These are phyloP conservation scores for Tetrapisispora arboricola DNA, from an alignment of 805 yeast species.

Conservation along the genomic window DNA sequence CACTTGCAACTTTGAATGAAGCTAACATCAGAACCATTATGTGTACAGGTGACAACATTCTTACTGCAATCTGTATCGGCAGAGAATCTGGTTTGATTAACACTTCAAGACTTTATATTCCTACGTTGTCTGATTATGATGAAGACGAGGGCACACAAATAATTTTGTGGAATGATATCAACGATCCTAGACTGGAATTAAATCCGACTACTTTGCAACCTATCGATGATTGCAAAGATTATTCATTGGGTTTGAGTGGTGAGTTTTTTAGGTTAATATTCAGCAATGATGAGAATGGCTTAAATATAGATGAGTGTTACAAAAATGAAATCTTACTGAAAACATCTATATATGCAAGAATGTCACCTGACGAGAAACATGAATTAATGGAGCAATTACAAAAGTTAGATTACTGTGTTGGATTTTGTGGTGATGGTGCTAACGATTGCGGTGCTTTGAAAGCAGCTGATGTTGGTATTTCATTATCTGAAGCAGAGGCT, in stretches of 20 bases:
- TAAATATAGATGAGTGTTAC: conserved; percentile 27
- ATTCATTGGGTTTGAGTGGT: conserved; percentile 81
- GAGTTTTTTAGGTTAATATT: conserved; percentile 76
- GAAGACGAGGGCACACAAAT: conserved; percentile 12
- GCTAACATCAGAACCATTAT: conserved; percentile 78
- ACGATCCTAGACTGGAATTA: conserved; percentile 43
- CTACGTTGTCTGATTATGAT: conserved; percentile 38
- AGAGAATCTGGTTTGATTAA: conserved; percentile 65
- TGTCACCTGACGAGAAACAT: conserved; percentile 99
- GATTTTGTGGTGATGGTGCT: conserved; percentile 99
- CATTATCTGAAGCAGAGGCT: conserved; percentile 95
- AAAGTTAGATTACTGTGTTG: conserved; percentile 78
- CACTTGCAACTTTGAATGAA: conserved; percentile 45
- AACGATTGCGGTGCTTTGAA: conserved; percentile 98
- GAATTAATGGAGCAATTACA: conserved; percentile 86
- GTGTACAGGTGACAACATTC: conserved; percentile 96
- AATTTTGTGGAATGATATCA: conserved; percentile 60
- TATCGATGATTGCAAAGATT: conserved; percentile 31
- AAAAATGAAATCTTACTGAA: conserved; percentile 55
- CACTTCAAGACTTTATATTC: conserved; percentile 47
- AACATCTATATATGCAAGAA: conserved; percentile 79
- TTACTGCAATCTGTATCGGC: conserved; percentile 92
- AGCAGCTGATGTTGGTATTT: conserved; percentile 95
- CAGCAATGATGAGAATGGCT: conserved; percentile 25
- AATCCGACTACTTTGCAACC: conserved; percentile 59